A percentile compares a stretch with the other conserved stretches of the same genome.
phyloP scores from a whole-genome alignment of 768 basidiomycete genomes.

The Tricholoma terreum region DNA sequence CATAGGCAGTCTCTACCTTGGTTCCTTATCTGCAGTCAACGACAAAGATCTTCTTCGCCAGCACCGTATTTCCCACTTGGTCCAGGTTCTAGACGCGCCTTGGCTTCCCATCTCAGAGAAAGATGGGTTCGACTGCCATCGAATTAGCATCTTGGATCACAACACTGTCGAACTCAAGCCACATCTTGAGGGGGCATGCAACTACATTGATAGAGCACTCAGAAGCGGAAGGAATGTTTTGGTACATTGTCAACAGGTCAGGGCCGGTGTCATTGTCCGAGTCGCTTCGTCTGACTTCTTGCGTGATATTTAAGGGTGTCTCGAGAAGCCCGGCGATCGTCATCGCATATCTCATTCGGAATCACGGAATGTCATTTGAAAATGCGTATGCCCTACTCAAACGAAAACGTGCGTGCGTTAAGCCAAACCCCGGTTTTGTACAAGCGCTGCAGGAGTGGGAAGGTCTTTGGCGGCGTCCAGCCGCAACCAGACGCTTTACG shows the following conservation, averaged over 20 bases:
- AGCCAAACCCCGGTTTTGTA: conserved; percentile 78
- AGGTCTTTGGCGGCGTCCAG: conserved; percentile 21
- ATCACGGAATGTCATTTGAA: conserved; percentile 71
- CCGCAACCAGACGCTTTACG: conserved; percentile 17
- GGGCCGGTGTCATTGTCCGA: conserved; percentile 6
- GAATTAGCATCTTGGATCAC: conserved; percentile 66
- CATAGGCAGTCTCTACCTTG: conserved; percentile 63
- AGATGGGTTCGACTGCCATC: conserved; percentile 52
- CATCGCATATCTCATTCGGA: conserved; percentile 78
- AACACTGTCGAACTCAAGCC: conserved; percentile 59
- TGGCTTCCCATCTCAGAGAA: conserved; percentile 52
- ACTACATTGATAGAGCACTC: conserved; percentile 63
- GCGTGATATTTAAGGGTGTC: conserved; percentile 49
- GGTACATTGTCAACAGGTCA: conserved; percentile 81
- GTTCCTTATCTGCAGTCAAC: conserved; percentile 57
- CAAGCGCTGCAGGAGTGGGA: conserved; percentile 60
- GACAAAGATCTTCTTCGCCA: conserved; percentile 50
- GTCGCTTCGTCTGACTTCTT: background rate
- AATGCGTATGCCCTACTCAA: conserved; percentile 57
- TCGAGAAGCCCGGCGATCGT: conserved; percentile 76
- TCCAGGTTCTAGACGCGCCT: conserved; percentile 61
- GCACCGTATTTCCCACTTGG: conserved; percentile 50
- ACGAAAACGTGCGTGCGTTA: conserved; percentile 66
- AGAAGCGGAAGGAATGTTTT: conserved; percentile 60
- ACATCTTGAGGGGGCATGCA: conserved; percentile 66